Evolutionary conservation across 352 stramenopile species (phyloP), one percentile per base, ranked within the genome.

Genomic region (Globisporangium polare): DNA sequence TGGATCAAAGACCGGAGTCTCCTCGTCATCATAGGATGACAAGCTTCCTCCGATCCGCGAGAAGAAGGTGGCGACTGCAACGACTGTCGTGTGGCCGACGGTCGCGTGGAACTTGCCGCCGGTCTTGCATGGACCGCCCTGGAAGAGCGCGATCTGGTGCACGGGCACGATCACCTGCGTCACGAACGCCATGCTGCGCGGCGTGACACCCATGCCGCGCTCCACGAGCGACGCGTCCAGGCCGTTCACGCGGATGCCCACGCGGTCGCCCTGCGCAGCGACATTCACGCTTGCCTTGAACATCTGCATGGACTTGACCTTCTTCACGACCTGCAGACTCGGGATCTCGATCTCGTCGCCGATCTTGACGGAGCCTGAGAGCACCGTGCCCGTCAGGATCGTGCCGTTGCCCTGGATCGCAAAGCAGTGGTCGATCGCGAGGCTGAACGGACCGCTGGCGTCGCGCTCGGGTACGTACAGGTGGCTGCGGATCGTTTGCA

Each of bases 341-440:
- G 96, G 87, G 56, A 99, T 84, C 63, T 99, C 95, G 22, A 99
- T 75, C 18, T 90, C 86, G 49, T 99, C 86, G 67, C 96, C 96
- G 1, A 98, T 89, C 5, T 62, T 46, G 1, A 98, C 53, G 20
- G 65, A 74, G 41, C 97, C 97, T 2, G 74, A 86, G 12, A 99
- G 69, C 53, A 98, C 90, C 0, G 83, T 94, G 43, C 97, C 97
- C 20, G 98, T 99, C 47, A 99, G 69, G 27, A 99, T 95, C 17
- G 97, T 99, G 24, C 98, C 97, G 67, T 99, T 96, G 12, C 97
- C 97, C 49, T 96, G 95, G 47, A 99, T 93, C 24, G 87, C 77
- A 69, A 99, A 99, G 72, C 97, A 99, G 71, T 99, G 97, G 76
- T 99, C 97, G 59, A 99, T 93, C 37, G 89, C 83, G 63, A 98